Evolutionary conservation across 1,284 basidiomycete species (phyloP), one percentile per base, ranked within the genome.

Genomic region (Athelia psychrophila): DNA sequence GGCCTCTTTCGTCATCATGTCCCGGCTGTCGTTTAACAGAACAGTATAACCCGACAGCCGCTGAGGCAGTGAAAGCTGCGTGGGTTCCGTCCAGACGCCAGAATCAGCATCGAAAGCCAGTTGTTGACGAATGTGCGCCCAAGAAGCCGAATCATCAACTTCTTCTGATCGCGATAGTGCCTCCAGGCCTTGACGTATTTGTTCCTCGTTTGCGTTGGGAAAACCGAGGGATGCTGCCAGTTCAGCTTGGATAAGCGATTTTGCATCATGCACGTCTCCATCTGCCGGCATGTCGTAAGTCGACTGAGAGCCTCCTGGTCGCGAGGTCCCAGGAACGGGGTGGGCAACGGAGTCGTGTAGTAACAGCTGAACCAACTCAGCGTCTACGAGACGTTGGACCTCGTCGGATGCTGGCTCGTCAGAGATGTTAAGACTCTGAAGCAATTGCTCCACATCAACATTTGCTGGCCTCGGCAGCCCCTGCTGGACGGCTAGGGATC

Each of bases 281-380:
- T 98, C 95, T 22, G 83, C 77, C 1, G 96, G 88, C 42, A 84
- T 77, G 45, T 83, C 79, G 62, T 98, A 95, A 1, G 74, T 65
- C 12, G 93, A 93, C 16, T 75, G 69, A 0, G 86, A 84, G 16
- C 83, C 81, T 5, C 93, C 93, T 3, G 94, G 84, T 16, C 81
- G 77, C n/a, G 82, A 79, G 4, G 92, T 94, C 2, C 97, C 96
- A 6, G 95, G 92, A 16, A 98, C 73, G 2, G 97, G 95, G 69
- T 96, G 80, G 0, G 84, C 80, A 54, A 97, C 83, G 4, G 93
- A 82, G 69, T 99, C 97, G 67, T 99, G 94, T 54, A 86, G 80
- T 58, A 99, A 73, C 22, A 99, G 78, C 44, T 77, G 73, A 1
- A 83, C 88, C 51, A 98, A 79, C 66, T 99, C 97, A 20, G 73